These are phyloP conservation scores for Salinomyces thailandicus DNA, from an alignment of 2,329 filamentous ascomycete species.

Conservation along the genomic window DNA sequence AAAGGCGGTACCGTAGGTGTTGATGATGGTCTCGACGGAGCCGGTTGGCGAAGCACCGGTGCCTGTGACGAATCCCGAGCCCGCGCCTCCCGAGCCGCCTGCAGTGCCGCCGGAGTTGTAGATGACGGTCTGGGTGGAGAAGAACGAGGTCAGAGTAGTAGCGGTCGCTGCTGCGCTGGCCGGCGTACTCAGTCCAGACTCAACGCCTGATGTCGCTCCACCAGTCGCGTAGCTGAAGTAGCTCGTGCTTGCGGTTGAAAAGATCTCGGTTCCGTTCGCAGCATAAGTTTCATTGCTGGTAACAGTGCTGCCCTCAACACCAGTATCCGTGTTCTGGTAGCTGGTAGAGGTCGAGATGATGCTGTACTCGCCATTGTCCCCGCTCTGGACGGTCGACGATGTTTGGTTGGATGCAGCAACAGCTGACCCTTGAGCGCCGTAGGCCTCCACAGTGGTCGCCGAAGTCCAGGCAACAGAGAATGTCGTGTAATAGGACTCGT, in stretches of 20 bases:
- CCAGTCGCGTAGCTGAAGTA: constrained; percentile 18
- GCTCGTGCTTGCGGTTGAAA: constrained; percentile 12
- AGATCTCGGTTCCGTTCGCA: constrained; percentile 15
- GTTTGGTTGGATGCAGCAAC: constrained; percentile 11
- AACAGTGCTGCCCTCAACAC: constrained; percentile 16
- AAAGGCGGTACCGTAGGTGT: constrained; percentile 13
- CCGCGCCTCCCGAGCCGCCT: background rate
- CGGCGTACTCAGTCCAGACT: background rate
- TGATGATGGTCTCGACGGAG: constrained; percentile 10
- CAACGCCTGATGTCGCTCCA: constrained; percentile 11
- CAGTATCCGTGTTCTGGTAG: constrained; percentile 8
- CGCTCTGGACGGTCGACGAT: constrained; percentile 6
- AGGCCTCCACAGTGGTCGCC: constrained; percentile 17
- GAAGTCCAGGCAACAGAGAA: constrained; percentile 21
- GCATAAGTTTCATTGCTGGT: constrained; percentile 15
- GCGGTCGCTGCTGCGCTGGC: background rate
- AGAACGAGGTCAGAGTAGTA: background rate
- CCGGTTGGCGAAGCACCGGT: constrained; percentile 6
- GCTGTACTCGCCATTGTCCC: constrained; percentile 12
- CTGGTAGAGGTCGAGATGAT: constrained; percentile 12
- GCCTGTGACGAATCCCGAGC: constrained; percentile 2
- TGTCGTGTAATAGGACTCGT: constrained; percentile 20
- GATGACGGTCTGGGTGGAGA: constrained; percentile 2
- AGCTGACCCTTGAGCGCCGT: constrained; percentile 13
- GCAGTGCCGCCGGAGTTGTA: constrained; percentile 3